A percentile compares a stretch with the other conserved stretches of the same genome.
Conservation (phyloP, 331 rosid genomes). For the Stylosanthes scabra region DNA sequence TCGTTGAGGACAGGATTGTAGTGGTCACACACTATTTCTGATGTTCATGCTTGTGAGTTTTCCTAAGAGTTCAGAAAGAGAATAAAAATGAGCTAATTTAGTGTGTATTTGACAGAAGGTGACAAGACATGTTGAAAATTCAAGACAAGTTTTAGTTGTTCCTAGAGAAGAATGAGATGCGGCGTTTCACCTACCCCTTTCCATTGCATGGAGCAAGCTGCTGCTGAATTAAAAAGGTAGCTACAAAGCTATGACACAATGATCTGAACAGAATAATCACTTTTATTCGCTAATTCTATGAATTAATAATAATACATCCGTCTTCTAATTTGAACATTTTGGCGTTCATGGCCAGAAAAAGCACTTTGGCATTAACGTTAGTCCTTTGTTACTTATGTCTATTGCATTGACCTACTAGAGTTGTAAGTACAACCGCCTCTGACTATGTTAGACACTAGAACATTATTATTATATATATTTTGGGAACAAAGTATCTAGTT, state of each 20-base stretch:
- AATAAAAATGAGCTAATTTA: neutral
- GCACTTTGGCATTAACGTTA: too few relatives aligned
- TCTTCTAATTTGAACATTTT: neutral
- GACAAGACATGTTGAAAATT: neutral
- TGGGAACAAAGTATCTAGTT: too few relatives aligned
- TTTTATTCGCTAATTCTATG: too few relatives aligned
- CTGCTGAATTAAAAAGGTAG: neutral
- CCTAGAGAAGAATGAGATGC: neutral
- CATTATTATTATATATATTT: neutral
- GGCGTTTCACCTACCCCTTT: neutral
- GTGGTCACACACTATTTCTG: neutral
- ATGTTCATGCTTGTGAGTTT: constrained; percentile 6
- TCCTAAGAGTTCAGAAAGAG: neutral
- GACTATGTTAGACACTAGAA: neutral
- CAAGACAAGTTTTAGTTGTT: neutral
- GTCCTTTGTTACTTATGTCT: neutral
- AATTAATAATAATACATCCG: too few relatives aligned
- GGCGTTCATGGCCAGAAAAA: neutral
- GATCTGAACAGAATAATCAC: neutral
- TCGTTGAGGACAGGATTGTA: constrained; percentile 2
- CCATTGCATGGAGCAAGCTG: neutral
- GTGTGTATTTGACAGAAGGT: neutral
- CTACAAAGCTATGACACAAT: neutral
- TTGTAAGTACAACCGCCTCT: neutral
- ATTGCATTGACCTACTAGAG: neutral